These are phyloP conservation scores for Aspergillus amoenus DNA, from an alignment of 2,329 filamentous ascomycete species.

Conservation along the genomic window DNA sequence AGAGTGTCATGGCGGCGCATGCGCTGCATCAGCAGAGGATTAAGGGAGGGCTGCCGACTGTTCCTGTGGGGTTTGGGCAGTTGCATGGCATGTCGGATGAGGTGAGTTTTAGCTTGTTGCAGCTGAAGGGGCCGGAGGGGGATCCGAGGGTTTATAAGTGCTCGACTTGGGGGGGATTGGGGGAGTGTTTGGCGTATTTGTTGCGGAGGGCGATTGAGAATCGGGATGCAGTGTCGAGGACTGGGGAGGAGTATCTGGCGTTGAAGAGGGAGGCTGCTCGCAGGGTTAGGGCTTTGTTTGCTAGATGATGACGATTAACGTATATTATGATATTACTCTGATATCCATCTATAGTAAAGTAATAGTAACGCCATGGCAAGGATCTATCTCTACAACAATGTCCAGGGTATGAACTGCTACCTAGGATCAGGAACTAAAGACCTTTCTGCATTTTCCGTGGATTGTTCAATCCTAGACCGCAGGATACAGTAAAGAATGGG, in stretches of 20 bases:
- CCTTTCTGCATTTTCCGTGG: too few relatives aligned
- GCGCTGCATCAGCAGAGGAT: conserved; percentile 49
- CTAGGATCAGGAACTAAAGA: too few relatives aligned
- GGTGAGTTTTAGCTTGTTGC: conserved; percentile 55
- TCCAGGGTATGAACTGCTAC: too few relatives aligned
- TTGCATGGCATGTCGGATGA: conserved; percentile 63
- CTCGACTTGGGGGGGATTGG: conserved; percentile 56
- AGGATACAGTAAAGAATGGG: too few relatives aligned
- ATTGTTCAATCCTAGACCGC: too few relatives aligned
- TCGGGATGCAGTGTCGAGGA: conserved; percentile 56
- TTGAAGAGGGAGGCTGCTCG: conserved; percentile 24
- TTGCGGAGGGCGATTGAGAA: conserved; percentile 60
- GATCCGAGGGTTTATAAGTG: conserved; percentile 54
- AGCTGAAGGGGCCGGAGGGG: conserved; percentile 35
- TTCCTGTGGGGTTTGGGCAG: conserved; percentile 56
- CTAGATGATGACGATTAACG: too few relatives aligned
- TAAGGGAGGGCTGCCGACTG: conserved; percentile 39
- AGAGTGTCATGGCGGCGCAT: conserved; percentile 61
- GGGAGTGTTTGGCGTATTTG: conserved; percentile 78
- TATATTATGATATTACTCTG: too few relatives aligned
- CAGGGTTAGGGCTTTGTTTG: conserved; percentile 1
- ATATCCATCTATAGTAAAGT: too few relatives aligned
- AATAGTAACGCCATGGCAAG: too few relatives aligned
- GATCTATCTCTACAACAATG: too few relatives aligned
- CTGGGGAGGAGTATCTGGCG: conserved; percentile 43